phyloP scores from a whole-genome alignment of 2,329 filamentous ascomycete species.

The Diaporthe sp. region DNA sequence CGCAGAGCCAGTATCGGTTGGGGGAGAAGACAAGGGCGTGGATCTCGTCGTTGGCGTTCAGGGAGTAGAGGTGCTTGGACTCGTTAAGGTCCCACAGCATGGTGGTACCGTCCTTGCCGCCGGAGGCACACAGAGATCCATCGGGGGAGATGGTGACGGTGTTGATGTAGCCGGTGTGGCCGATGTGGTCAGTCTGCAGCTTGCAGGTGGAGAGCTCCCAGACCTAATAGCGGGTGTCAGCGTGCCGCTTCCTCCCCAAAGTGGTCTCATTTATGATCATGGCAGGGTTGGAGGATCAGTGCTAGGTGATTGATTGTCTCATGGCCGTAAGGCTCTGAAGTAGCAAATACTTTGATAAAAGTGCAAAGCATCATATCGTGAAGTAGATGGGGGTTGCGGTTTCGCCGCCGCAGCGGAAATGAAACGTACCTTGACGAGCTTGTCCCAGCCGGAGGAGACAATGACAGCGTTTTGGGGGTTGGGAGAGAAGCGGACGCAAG shows the following conservation, averaged over 20 bases:
- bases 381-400: slow-evolving; percentile 46
- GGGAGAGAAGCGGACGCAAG: slow-evolving; percentile 98
- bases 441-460: slow-evolving; percentile 98
- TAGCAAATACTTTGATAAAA: slow-evolving; percentile 97
- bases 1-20: slow-evolving; percentile 99
- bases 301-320: slow-evolving; percentile 96
- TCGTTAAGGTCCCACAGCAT: slow-evolving; percentile 99
- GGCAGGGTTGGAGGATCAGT: slow-evolving; percentile 70
- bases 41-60: slow-evolving; percentile 99
- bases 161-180: slow-evolving; percentile 99
- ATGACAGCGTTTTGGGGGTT: slow-evolving; percentile 99
- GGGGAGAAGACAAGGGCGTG: slow-evolving; percentile 99
- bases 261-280: not conserved
- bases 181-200: slow-evolving; percentile 99
- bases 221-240: slow-evolving; percentile 71
- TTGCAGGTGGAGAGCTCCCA: slow-evolving; percentile 99
- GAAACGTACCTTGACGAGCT: slow-evolving; percentile 96
- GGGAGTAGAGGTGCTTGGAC: slow-evolving; percentile 99
- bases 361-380: slow-evolving; percentile 88
- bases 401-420: not conserved
- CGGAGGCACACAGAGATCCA: slow-evolving; percentile 97
- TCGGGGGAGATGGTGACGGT: slow-evolving; percentile 99
- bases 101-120: slow-evolving; percentile 99
- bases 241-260: slow-evolving; percentile 3
- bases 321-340: slow-evolving; percentile 98